phyloP scores from a whole-genome alignment of 2,329 filamentous ascomycete genomes.

The Mycocentrospora acerina region DNA sequence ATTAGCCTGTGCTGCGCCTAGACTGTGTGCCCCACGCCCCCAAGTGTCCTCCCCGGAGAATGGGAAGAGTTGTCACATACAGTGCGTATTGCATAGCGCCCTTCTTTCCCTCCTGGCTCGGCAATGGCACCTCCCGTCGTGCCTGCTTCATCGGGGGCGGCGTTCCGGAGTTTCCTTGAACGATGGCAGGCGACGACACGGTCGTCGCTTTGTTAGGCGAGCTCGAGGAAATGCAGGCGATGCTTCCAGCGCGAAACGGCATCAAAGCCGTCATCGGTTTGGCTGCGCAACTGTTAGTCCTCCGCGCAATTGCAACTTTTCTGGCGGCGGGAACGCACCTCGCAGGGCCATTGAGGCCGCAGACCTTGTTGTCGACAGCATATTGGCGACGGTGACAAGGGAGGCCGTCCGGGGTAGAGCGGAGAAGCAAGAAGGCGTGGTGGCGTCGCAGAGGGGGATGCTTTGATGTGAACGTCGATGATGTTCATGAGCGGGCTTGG shows the following conservation, averaged over 20 bases:
- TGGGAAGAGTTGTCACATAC: conserved; percentile 55
- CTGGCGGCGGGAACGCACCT: conserved; percentile 45
- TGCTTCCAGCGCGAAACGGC: conserved; percentile 61
- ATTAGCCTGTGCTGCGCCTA: conserved; percentile 15
- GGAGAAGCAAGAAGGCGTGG: conserved; percentile 38
- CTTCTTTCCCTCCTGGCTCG: conserved; percentile 79
- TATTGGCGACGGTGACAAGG: conserved; percentile 41
- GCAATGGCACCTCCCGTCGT: conserved; percentile 69
- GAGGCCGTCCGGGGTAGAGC: conserved; percentile 37
- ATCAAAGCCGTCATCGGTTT: conserved; percentile 66
- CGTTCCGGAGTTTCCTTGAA: conserved; percentile 56
- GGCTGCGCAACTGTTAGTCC: conserved; percentile 52
- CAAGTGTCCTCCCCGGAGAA: background rate
- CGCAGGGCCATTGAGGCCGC: conserved; percentile 57
- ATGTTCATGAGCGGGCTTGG: conserved; percentile 33
- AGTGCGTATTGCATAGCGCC: conserved; percentile 81
- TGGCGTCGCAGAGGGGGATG: conserved; percentile 28
- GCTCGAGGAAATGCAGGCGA: conserved; percentile 66
- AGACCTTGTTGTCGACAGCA: conserved; percentile 55
- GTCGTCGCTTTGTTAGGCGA: conserved; percentile 64
- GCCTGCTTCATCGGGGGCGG: conserved; percentile 58
- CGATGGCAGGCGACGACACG: conserved; percentile 55
- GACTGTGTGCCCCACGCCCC: background rate
- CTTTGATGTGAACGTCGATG: conserved; percentile 30
- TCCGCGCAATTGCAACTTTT: conserved; percentile 14